Conservation (phyloP, 1,284 basidiomycete species). For the Ustilago esculenta region DNA sequence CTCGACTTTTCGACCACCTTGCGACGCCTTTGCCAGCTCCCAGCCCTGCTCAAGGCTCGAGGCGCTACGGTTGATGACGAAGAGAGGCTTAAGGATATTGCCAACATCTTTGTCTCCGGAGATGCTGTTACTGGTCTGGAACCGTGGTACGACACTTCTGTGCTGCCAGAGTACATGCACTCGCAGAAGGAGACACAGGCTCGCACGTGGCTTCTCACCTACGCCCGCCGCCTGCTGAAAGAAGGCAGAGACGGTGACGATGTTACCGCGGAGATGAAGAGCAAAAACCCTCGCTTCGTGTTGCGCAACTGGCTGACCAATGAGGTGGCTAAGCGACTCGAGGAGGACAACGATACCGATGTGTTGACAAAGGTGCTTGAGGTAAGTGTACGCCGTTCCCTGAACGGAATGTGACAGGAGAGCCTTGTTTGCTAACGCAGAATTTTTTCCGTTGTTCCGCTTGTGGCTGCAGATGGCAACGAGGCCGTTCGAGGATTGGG, state of each 20-base stretch:
- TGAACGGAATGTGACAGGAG: no score
- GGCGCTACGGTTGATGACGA: slow-evolving; percentile 11
- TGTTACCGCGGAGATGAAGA: slow-evolving; percentile 37
- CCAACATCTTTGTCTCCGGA: slow-evolving; percentile 31
- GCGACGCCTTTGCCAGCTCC: slow-evolving; percentile 44
- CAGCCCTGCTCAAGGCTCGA: slow-evolving; percentile 33
- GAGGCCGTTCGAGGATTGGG: slow-evolving; percentile 56
- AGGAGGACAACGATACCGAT: slow-evolving; percentile 56
- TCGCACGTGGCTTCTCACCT: slow-evolving; percentile 48
- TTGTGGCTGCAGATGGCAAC: slow-evolving; percentile 41
- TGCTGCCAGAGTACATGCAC: slow-evolving; percentile 33
- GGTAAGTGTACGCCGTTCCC: slow-evolving; percentile 9
- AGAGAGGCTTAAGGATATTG: slow-evolving; percentile 23
- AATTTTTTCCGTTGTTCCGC: not conserved
- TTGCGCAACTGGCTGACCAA: slow-evolving; percentile 64
- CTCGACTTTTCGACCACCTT: slow-evolving; percentile 53
- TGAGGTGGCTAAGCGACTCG: slow-evolving; percentile 57
- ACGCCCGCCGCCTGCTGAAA: slow-evolving; percentile 39
- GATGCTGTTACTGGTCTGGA: slow-evolving; percentile 7
- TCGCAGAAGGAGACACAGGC: slow-evolving; percentile 38
- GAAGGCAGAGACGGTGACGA: slow-evolving; percentile 32
- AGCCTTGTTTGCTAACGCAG: no score
- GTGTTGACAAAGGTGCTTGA: slow-evolving; percentile 54
- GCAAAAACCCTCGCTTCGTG: slow-evolving; percentile 59
- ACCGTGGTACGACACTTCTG: slow-evolving; percentile 39